These are phyloP conservation scores for Ophiocordyceps camponoti-leonardi DNA, from an alignment of 2,329 filamentous ascomycete species.

Conservation along the genomic window DNA sequence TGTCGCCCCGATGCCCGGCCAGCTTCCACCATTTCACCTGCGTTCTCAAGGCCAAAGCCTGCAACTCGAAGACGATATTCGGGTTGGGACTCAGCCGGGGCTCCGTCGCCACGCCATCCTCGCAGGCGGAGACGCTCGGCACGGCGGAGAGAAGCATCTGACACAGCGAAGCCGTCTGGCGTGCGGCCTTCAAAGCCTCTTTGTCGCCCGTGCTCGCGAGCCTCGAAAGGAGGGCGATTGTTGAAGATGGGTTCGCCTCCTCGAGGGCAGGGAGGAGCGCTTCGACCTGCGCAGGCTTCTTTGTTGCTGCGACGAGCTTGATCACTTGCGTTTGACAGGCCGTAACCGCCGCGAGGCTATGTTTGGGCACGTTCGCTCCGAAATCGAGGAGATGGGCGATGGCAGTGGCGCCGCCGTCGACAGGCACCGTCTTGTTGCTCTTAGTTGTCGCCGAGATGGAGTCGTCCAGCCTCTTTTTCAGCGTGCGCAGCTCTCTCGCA, in stretches of 20 bases:
- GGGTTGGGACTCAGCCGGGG: conserved; percentile 38
- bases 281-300: conserved; percentile 42
- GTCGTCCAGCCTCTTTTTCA: conserved; percentile 45
- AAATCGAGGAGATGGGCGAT: conserved; percentile 48
- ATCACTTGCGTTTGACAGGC: conserved; percentile 48
- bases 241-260: conserved; percentile 35
- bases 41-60: conserved; percentile 42
- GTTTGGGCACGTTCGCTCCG: conserved; percentile 22
- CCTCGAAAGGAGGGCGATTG: conserved; percentile 35
- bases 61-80: conserved; percentile 40
- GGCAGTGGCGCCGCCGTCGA: conserved; percentile 12
- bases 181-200: conserved; percentile 38
- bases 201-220: conserved; percentile 24
- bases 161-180: conserved; percentile 49
- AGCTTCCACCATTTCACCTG: conserved; percentile 51
- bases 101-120: conserved; percentile 39
- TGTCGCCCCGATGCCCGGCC: conserved; percentile 38
- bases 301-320: conserved; percentile 41
- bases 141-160: conserved; percentile 48
- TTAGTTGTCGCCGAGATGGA: conserved; percentile 13
- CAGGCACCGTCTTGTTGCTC: conserved; percentile 9
- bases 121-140: conserved; percentile 46
- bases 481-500: conserved; percentile 45
- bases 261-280: conserved; percentile 36
- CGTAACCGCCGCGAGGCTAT: conserved; percentile 37